These are phyloP conservation scores for Starmerella lactis-condensi DNA, from an alignment of 805 yeast species.

Conservation along the genomic window DNA sequence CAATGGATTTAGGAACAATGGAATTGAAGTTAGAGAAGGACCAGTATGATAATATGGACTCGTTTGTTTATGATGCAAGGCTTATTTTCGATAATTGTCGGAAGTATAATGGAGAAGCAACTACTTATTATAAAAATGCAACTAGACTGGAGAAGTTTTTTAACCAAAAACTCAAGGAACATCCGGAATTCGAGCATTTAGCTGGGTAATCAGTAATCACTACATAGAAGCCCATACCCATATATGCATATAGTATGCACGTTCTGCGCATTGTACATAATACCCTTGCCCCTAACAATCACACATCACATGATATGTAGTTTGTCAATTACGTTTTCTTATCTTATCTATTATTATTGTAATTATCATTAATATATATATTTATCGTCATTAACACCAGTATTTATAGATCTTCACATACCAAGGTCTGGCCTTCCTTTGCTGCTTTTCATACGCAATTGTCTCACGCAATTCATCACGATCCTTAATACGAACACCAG, in stretches of 20 bases:
- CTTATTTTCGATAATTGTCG: constrained; percentile 82
- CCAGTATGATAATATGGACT: constrained; percentile 76
- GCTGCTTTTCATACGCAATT: constrained; percentile 9
- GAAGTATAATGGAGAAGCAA: constrained; percentile 77
- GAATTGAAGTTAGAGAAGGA: constrained; percentile 83
- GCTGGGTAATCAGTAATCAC: constrained; percentile 56
- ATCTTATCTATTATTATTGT: too few species aligned
- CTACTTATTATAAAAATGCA: constrained; percentile 91
- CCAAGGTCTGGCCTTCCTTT: constrained; percentile 1
- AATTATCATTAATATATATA: too few species aligned
- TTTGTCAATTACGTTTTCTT: too few species aligned
- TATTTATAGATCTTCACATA: constrained; percentile 9
- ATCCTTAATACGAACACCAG: constrained; percentile 13
- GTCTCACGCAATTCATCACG: constrained; percentile 8
- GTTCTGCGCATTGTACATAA: too few species aligned
- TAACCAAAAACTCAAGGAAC: constrained; percentile 62
- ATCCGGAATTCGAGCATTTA: constrained; percentile 76
- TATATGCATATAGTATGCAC: too few species aligned
- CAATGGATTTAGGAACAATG: constrained; percentile 95
- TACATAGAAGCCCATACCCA: too few species aligned
- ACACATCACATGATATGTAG: too few species aligned
- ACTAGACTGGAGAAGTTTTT: constrained; percentile 81
- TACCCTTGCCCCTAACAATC: too few species aligned
- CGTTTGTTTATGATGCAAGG: constrained; percentile 73
- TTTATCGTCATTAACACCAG: constrained; percentile 15